phyloP scores from a whole-genome alignment of 345 rosid genomes.

The Laguncularia racemosa region DNA sequence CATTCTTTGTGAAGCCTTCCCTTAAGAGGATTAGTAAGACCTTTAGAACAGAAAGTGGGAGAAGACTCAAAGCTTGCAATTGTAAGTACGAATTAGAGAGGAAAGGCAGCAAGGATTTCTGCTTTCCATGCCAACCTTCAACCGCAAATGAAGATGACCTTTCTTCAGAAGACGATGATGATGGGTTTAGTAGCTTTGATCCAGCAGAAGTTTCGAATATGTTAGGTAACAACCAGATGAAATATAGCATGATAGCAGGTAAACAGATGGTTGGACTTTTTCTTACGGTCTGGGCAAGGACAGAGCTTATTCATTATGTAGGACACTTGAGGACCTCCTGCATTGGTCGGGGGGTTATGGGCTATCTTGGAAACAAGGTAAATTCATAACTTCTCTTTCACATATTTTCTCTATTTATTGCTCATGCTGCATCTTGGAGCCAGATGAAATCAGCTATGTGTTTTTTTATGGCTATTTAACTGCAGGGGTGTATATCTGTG shows the following conservation, averaged over 20 bases:
- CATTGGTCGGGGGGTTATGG: conserved; percentile 13
- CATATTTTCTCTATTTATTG: neutral
- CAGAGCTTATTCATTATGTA: conserved; percentile 2
- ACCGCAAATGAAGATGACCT: conserved; percentile 28
- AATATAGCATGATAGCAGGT: conserved; percentile 31
- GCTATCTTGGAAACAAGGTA: conserved; percentile 14
- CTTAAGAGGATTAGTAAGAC: conserved; percentile 57
- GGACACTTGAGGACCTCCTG: conserved; percentile 1
- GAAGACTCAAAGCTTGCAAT: conserved; percentile 62
- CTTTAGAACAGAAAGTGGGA: conserved; percentile 61
- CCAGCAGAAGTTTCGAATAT: conserved; percentile 17
- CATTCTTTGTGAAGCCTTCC: conserved; percentile 59
- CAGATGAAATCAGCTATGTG: neutral
- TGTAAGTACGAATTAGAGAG: conserved; percentile 40
- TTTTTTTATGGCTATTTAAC: neutral
- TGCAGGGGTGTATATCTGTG: conserved; percentile 9
- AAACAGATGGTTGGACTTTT: conserved; percentile 12
- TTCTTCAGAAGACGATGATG: conserved; percentile 55
- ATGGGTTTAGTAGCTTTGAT: conserved; percentile 23
- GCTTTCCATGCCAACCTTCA: conserved; percentile 48
- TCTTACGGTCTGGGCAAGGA: conserved; percentile 8
- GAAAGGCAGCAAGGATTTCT: conserved; percentile 47
- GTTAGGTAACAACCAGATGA: conserved; percentile 26
- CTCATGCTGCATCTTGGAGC: neutral
- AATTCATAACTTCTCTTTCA: neutral